Base-by-base conservation (phyloP, 2,329 filamentous ascomycete genomes). In the Polytolypa hystricis region DNA sequence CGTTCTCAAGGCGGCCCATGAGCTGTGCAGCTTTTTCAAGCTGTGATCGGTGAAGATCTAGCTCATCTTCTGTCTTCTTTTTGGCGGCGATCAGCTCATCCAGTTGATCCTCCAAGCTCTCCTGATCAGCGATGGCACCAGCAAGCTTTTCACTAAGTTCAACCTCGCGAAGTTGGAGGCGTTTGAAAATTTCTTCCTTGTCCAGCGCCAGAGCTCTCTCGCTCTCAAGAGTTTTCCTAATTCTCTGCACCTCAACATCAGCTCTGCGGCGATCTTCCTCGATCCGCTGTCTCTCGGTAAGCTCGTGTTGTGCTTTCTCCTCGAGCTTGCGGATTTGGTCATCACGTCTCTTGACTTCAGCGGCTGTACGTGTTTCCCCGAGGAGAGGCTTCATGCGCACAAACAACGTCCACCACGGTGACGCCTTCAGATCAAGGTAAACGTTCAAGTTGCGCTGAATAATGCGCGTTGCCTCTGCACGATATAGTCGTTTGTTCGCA, bases 151-250 rank as follows among this genome's bases (percentile, higher is more conserved):
- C 93, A 35, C 81, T 84, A 3, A 99, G 72, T 55, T 98, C 89
- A 8, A 78, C 73, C 60, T 98, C 91, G n/a, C 91, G 81, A 36
- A 80, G 67, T 54, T 95, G 91, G 15, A 98, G 69, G n/a, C 93
- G 77, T 55, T 89, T 93, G 69, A 96, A 98, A 42, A 99, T 98
- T 52, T 98, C 91, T 55, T 99, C 93, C 57, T 98, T 98, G 61
- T 99, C 91, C 4, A 98, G 67, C 1, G 91, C 91, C 28, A 98
- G 70, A n/a, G 89, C 84, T 33, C 91, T 78, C 60, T 98, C 93
- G 47, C 87, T 94, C 58, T 98, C 93, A 2, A 99, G 70, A 0
- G 84, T 93, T 50, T 96, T 85, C 55, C 95, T 87, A 31, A 96
- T 84, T 20, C 83, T 79, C 47, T 87, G 75, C 51, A 95, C 81